Base-by-base conservation (phyloP, 1,284 basidiomycete genomes). In the Apiotrichum laibachii region DNA sequence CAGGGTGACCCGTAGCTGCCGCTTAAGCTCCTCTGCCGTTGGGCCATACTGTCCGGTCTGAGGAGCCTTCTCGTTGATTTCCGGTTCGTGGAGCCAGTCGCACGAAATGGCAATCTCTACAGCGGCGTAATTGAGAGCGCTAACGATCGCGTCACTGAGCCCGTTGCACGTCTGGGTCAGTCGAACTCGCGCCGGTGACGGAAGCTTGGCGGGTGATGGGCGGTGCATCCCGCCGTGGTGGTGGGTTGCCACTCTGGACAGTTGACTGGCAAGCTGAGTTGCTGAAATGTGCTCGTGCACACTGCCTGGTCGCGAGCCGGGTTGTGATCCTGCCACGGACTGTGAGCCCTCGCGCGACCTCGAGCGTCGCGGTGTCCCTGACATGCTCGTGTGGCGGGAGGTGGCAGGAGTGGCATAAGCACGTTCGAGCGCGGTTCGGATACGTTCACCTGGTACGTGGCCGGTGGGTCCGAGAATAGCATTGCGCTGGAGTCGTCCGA, bases 391-490 rank as follows among this genome's bases (percentile, higher is more conserved):
- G 18, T 21, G 37, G 2, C 49, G 42, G 4, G 49, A 49, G 2
- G 35, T 48, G 10, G 45, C 16, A 1, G 63, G 63, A 1, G 59
- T 57, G 0, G 55, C 67, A 18, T 59, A 59, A 1, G 66, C 63
- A 34, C 67, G 66, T 18, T 69, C 62, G 18, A 77, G 55, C 1
- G 75, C 75, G 0, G 63, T 63, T 35, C 68, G 64, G 43, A 77
- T 76, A 10, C 75, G 60, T 48, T 75, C 72, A 1, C 75, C 75
- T 0, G 75, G 73, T 0, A 72, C 67, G 55, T 76, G 73, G 43
- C 69, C 71, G 0, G 68, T 68, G 1, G 69, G 69, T 1, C 70
- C 71, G 5, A 77, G 63, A 16, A 77, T 55, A 3, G 73, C 66
- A 53, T 77, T 77, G 2, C 73, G 67, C 22, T 68, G 64, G 8